Conservation (phyloP, 169 alveolate species). For the Perkinsus olseni region DNA sequence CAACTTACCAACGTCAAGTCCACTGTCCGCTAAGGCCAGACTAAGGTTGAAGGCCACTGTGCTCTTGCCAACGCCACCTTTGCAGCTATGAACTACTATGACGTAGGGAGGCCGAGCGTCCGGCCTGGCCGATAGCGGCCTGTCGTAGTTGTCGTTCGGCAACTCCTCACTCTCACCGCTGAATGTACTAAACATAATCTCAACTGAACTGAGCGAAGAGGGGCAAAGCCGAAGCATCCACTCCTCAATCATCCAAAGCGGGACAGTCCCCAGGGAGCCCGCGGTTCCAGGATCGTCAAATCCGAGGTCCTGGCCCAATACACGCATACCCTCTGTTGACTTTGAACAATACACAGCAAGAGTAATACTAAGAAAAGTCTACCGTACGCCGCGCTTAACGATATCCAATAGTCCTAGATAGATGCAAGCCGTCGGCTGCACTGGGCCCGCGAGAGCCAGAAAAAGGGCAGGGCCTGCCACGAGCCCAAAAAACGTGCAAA, state of each 20-base stretch:
- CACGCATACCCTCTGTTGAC: too few species aligned
- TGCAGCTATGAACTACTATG: conserved; percentile 86
- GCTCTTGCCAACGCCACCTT: conserved; percentile 98
- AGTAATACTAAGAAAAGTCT: too few species aligned
- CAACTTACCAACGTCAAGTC: background rate
- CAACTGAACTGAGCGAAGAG: too few species aligned
- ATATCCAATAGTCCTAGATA: too few species aligned
- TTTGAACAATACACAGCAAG: too few species aligned
- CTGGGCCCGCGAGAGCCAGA: background rate
- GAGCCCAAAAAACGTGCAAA: background rate
- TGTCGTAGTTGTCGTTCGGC: background rate
- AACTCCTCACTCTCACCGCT: background rate
- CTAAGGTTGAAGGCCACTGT: conserved; percentile 56
- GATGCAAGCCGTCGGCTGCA: background rate
- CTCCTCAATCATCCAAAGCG: too few species aligned
- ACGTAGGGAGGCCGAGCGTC: conserved; percentile 34
- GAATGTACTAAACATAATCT: background rate
- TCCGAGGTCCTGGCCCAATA: too few species aligned
- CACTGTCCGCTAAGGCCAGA: background rate
- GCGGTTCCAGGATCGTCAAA: too few species aligned
- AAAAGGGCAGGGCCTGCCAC: background rate
- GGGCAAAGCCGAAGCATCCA: too few species aligned
- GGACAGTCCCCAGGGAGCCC: too few species aligned
- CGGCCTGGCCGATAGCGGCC: background rate
- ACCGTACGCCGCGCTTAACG: too few species aligned